These are phyloP conservation scores for Platismatia glauca DNA, from an alignment of 495 filamentous ascomycete genomes.

Conservation along the genomic window DNA sequence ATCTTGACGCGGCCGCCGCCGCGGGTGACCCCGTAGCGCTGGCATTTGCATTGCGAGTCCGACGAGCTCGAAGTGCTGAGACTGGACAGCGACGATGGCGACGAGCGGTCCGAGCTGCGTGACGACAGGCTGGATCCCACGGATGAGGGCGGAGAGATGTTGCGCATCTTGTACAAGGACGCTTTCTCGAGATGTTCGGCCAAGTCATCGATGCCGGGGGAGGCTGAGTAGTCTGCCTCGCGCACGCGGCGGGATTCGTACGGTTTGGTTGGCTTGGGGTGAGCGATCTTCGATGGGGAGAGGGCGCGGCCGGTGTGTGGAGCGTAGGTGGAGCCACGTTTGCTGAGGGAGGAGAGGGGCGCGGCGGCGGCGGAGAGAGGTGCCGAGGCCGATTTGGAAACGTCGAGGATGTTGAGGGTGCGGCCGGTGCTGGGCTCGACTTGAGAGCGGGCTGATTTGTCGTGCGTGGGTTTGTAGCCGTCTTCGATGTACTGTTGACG, in stretches of 20 bases:
- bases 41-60: constrained; percentile 78
- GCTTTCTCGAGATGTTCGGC: constrained; percentile 62
- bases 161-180: constrained; percentile 53
- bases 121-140: constrained; percentile 65
- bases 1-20: constrained; percentile 86
- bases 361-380: constrained; percentile 15
- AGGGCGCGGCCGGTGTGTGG: constrained; percentile 71
- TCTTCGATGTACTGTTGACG: constrained; percentile 81
- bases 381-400: constrained; percentile 37
- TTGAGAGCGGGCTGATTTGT: constrained; percentile 81
- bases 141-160: constrained; percentile 62
- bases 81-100: constrained; percentile 63
- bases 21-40: constrained; percentile 93
- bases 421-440: constrained; percentile 96
- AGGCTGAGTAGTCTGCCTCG: constrained; percentile 61
- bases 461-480: constrained; percentile 96
- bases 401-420: constrained; percentile 73
- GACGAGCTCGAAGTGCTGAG: constrained; percentile 54
- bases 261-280: constrained; percentile 82
- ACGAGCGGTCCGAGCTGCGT: constrained; percentile 63
- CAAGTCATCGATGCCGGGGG: constrained; percentile 60
- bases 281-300: constrained; percentile 79
- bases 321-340: constrained; percentile 43
- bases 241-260: constrained; percentile 78
- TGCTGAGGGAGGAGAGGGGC: constrained; percentile 14